A percentile compares a stretch with the other conserved stretches of the same genome.
phyloP scores from a whole-genome alignment of 73 alveolate species.

The Stentor coeruleus region DNA sequence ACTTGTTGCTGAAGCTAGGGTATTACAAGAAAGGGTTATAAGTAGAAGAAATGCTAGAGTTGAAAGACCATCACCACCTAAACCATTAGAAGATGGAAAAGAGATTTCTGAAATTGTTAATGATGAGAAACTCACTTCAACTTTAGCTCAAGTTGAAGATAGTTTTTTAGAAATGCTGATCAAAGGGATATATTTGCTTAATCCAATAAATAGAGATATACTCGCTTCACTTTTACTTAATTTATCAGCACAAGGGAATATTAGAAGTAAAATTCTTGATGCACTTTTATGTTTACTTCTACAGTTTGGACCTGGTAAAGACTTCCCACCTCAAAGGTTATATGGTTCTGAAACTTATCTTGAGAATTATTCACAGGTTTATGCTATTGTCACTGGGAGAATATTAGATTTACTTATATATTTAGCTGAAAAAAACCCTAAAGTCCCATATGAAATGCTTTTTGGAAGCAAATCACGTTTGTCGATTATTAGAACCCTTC shows the following conservation, averaged over 20 bases:
- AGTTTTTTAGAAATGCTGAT: background rate
- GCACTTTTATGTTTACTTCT: background rate
- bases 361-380: constrained; percentile 7
- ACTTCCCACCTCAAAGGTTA: constrained; percentile 8
- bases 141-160: constrained; percentile 13
- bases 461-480: background rate
- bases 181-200: background rate
- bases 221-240: background rate
- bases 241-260: background rate
- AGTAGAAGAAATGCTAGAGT: no score
- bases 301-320: background rate
- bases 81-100: constrained; percentile 17
- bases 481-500: background rate
- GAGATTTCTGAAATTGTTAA: background rate
- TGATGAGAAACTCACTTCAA: constrained; percentile 9
- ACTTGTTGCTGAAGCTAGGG: constrained; percentile 60
- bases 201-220: constrained; percentile 8
- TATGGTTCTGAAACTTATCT: constrained; percentile 10
- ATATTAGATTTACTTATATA: constrained; percentile 3
- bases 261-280: background rate
- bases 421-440: constrained; percentile 20
- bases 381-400: constrained; percentile 19
- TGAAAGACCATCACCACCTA: background rate
- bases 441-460: background rate
- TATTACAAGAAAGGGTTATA: constrained; percentile 24